Percentiles rank a stretch among this genome's conserved stretches.
Evolutionary conservation across 139 green algal species (phyloP).

Genomic region (Chlorella sp.): DNA sequence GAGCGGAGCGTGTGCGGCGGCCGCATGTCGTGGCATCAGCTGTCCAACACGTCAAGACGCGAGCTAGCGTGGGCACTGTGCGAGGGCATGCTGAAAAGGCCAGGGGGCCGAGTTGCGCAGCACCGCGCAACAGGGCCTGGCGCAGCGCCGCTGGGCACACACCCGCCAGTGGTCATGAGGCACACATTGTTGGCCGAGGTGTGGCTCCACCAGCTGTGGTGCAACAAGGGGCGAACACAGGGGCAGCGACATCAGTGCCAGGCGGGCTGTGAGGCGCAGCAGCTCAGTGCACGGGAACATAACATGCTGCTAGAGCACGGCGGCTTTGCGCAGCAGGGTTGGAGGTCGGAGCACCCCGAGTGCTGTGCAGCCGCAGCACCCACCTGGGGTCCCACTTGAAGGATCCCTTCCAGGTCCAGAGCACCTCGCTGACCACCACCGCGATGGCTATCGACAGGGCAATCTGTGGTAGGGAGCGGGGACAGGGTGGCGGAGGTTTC

Average conservation of each 20-base stretch:
- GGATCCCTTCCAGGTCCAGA: neutral
- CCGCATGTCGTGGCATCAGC: too few relatives aligned
- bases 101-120: neutral
- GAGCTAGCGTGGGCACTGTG: too few relatives aligned
- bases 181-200: conserved; percentile 23
- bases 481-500: neutral
- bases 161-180: conserved; percentile 20
- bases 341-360: neutral
- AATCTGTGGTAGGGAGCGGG: neutral
- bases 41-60: too few relatives aligned
- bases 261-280: too few relatives aligned
- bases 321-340: neutral
- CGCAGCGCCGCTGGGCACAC: neutral
- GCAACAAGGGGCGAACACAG: too few relatives aligned
- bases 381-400: too few relatives aligned
- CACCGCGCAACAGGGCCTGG: neutral
- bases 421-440: conserved; percentile 9
- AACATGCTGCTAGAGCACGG: neutral
- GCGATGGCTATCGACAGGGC: neutral
- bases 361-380: too few relatives aligned
- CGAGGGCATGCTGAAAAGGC: too few relatives aligned
- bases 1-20: neutral
- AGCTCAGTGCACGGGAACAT: too few relatives aligned
- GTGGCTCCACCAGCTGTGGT: neutral
- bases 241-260: neutral